Evolutionary conservation across 495 filamentous ascomycete species (phyloP).

Genomic region (Astrocystis sublimbata): DNA sequence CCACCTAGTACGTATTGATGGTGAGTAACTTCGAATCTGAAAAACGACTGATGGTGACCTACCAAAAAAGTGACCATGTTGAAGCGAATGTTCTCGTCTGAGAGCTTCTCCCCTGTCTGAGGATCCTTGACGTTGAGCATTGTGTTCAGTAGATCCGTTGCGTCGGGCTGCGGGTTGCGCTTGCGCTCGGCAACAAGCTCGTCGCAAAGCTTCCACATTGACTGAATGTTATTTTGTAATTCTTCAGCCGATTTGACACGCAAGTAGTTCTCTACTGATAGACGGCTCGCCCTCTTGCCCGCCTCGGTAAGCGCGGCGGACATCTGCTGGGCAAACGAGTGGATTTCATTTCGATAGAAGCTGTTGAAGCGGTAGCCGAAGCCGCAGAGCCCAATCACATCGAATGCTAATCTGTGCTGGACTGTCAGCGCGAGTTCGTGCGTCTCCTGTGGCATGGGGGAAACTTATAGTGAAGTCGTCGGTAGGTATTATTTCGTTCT

Average conservation of each 20-base stretch:
- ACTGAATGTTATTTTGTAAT: slow-evolving; percentile 52
- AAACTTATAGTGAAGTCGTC: slow-evolving; percentile 62
- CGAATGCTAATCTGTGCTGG: slow-evolving; percentile 54
- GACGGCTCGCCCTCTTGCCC: slow-evolving; percentile 44
- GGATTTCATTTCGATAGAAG: slow-evolving; percentile 59
- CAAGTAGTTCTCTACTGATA: slow-evolving; percentile 48
- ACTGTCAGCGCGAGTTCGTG: slow-evolving; percentile 23
- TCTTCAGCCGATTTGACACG: slow-evolving; percentile 49
- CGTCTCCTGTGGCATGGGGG: slow-evolving; percentile 38
- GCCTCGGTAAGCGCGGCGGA: slow-evolving; percentile 51
- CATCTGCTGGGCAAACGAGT: slow-evolving; percentile 62
- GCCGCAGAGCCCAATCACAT: slow-evolving; percentile 62
- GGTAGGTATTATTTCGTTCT: slow-evolving; percentile 48
- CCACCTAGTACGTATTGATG: slow-evolving; percentile 2
- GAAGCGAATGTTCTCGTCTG: slow-evolving; percentile 55
- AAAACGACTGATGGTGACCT: slow-evolving; percentile 24
- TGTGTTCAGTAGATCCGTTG: slow-evolving; percentile 63
- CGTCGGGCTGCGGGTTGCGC: slow-evolving; percentile 50
- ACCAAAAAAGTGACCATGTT: slow-evolving; percentile 68
- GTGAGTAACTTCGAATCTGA: not conserved
- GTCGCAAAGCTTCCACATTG: slow-evolving; percentile 52
- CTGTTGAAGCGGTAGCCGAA: slow-evolving; percentile 67
- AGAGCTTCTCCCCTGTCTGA: slow-evolving; percentile 57
- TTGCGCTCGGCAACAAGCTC: slow-evolving; percentile 57
- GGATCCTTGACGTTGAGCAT: slow-evolving; percentile 61